A percentile compares a stretch with the other conserved stretches of the same genome.
phyloP scores from a whole-genome alignment of 108 stramenopile genomes.

The Asterionellopsis glacialis region DNA sequence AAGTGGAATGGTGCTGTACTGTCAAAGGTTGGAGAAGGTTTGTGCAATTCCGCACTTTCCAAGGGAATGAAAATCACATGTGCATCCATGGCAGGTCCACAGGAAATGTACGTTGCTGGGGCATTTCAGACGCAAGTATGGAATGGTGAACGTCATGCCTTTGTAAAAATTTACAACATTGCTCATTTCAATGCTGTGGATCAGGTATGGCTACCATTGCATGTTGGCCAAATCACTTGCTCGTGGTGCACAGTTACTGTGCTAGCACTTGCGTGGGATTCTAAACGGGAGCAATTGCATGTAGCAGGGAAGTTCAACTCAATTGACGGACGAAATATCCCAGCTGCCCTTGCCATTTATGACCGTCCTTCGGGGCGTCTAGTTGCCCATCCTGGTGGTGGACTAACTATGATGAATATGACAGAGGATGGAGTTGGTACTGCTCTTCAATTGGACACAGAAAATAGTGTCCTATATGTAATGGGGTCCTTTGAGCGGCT shows the following conservation, averaged over 20 bases:
- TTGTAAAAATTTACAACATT: conserved; percentile 93
- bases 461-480: conserved; percentile 81
- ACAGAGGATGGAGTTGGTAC: conserved; percentile 84
- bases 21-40: conserved; percentile 88
- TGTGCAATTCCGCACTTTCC: conserved; percentile 87
- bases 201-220: conserved; percentile 85
- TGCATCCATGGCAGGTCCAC: conserved; percentile 74
- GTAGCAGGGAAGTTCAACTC: conserved; percentile 90
- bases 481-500: conserved; percentile 86
- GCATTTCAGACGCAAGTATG: conserved; percentile 94
- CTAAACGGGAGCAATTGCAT: conserved; percentile 73
- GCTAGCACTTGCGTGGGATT: conserved; percentile 90
- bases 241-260: conserved; percentile 90
- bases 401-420: conserved; percentile 63
- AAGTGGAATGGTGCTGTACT: conserved; percentile 79
- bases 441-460: conserved; percentile 78
- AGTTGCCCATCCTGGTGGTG: conserved; percentile 86
- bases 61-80: conserved; percentile 88
- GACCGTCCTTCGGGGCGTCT: conserved; percentile 77
- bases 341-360: conserved; percentile 83
- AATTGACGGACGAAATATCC: conserved; percentile 80
- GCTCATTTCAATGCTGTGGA: conserved; percentile 83
- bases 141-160: conserved; percentile 87
- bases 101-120: conserved; percentile 84
- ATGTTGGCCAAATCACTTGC: conserved; percentile 88